These are phyloP conservation scores for Kazachstania viticola DNA, from an alignment of 805 yeast species.

Conservation along the genomic window DNA sequence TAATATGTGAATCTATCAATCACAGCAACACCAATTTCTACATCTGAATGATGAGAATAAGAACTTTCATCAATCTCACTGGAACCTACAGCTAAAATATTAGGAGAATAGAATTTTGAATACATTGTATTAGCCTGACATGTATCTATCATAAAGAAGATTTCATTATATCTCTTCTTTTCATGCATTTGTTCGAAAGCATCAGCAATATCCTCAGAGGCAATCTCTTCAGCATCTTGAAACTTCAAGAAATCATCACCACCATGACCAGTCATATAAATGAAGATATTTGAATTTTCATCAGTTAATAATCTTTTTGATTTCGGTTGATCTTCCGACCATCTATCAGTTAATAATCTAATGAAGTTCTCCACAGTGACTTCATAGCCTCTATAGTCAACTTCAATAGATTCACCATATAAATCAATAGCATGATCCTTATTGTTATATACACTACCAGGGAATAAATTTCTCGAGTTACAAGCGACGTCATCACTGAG, in stretches of 20 bases:
- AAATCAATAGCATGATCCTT: conserved; percentile 85
- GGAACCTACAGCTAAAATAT: conserved; percentile 86
- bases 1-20: conserved; percentile 93
- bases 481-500: conserved; percentile 95
- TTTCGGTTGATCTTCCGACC: conserved; percentile 91
- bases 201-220: conserved; percentile 90
- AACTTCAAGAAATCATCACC: conserved; percentile 95
- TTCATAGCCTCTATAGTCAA: conserved; percentile 94
- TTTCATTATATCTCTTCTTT: conserved; percentile 88
- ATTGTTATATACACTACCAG: conserved; percentile 91
- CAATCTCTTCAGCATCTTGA: conserved; percentile 97
- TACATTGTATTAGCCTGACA: conserved; percentile 99
- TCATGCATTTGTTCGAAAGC: conserved; percentile 97
- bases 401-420: conserved; percentile 91
- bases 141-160: conserved; percentile 95
- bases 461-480: conserved; percentile 89
- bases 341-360: conserved; percentile 85
- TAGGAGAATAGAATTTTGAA: conserved; percentile 83
- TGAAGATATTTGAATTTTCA: conserved; percentile 86
- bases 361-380: conserved; percentile 95
- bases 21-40: conserved; percentile 94
- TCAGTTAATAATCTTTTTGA: conserved; percentile 85
- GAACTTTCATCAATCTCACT: conserved; percentile 80
- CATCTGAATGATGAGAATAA: conserved; percentile 91
- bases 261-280: conserved; percentile 97